These are phyloP conservation scores for Fennellomyces sp. DNA, from an alignment of 371 early-diverging fungal species.

Conservation along the genomic window DNA sequence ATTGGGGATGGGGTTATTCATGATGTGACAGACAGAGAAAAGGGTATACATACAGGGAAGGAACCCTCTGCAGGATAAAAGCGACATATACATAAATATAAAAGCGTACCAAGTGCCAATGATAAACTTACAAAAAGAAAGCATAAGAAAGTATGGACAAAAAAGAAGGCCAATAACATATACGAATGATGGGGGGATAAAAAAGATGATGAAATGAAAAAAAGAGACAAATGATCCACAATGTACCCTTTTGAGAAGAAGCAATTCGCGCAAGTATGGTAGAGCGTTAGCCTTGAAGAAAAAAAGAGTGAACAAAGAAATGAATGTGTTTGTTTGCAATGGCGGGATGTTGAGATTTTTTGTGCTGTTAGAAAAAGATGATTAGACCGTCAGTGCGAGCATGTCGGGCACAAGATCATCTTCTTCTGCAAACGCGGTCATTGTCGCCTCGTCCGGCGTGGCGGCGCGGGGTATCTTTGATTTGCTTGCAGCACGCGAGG, in stretches of 20 bases:
- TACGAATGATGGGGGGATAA: not conserved
- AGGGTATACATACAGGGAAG: constrained; percentile 4
- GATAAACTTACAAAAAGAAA: constrained; percentile 10
- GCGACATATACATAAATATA: constrained; percentile 11
- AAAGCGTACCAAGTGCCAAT: constrained; percentile 15
- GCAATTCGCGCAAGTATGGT: too few species aligned
- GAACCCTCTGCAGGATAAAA: not conserved
- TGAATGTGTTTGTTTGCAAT: not conserved
- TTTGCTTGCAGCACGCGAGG: constrained; percentile 2
- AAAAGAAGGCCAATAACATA: constrained; percentile 17
- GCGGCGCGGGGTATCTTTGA: constrained; percentile 1
- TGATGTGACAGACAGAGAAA: constrained; percentile 3
- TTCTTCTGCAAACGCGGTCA: not conserved
- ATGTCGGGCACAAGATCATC: constrained; percentile 12
- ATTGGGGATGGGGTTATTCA: constrained; percentile 3
- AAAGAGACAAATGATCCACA: constrained; percentile 15
- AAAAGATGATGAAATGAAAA: not conserved
- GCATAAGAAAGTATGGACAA: constrained; percentile 8
- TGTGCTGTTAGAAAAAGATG: not conserved
- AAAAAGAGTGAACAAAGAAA: constrained; percentile 5
- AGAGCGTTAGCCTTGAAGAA: too few species aligned
- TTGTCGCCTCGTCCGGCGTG: constrained; percentile 10
- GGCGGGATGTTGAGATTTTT: not conserved
- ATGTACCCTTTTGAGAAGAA: constrained; percentile 4
- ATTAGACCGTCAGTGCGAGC: constrained; percentile 14